These are phyloP conservation scores for Boletus reticulatus DNA, from an alignment of 768 basidiomycete genomes.

Conservation along the genomic window DNA sequence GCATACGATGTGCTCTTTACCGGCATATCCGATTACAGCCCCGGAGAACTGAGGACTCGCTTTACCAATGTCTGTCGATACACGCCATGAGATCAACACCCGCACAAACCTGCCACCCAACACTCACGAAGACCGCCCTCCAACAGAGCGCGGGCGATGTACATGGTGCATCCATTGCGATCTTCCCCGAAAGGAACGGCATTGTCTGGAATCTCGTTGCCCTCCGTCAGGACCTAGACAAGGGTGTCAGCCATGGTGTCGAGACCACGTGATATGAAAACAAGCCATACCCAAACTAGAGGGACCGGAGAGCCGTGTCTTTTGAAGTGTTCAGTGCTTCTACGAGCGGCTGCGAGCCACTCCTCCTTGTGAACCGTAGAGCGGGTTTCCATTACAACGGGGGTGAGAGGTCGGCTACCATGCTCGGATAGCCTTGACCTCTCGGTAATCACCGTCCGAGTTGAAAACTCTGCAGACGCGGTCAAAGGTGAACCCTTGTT, in stretches of 20 bases:
- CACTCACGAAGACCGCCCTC: conserved; percentile 31
- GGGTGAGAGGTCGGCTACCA: conserved; percentile 18
- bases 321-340: conserved; percentile 30
- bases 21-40: conserved; percentile 32
- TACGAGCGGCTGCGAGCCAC: conserved; percentile 29
- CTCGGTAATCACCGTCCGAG: conserved; percentile 4
- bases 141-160: conserved; percentile 32
- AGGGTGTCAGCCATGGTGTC: background rate
- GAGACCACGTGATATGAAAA: background rate
- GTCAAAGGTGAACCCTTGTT: conserved; percentile 14
- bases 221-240: conserved; percentile 28
- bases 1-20: conserved; percentile 33
- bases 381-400: conserved; percentile 7
- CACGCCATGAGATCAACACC: background rate
- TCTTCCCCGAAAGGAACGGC: conserved; percentile 34
- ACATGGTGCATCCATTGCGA: conserved; percentile 25
- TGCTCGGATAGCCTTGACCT: conserved; percentile 16
- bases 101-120: background rate
- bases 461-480: conserved; percentile 5
- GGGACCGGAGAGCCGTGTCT: conserved; percentile 28
- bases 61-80: conserved; percentile 33
- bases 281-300: conserved; percentile 29
- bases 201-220: conserved; percentile 33
- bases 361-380: conserved; percentile 24
- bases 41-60: conserved; percentile 31